These are phyloP conservation scores for Stentor coeruleus DNA, from an alignment of 73 alveolate species.

Conservation along the genomic window DNA sequence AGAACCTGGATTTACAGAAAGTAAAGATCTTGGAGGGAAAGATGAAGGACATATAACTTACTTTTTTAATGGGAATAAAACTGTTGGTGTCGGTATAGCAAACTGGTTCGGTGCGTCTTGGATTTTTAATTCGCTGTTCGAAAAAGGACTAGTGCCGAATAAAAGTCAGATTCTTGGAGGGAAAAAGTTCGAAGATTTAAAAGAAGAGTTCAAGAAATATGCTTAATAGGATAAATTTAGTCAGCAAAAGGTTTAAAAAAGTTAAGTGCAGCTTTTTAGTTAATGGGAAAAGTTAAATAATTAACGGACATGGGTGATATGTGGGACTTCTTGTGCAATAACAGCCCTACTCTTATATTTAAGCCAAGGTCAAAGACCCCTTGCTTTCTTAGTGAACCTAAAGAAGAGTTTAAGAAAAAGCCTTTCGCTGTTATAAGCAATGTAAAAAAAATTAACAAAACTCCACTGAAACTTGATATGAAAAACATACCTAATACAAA, in stretches of 20 bases:
- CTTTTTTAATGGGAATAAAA: slow-evolving; percentile 23
- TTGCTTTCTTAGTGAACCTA: too few species aligned
- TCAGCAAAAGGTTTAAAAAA: not conserved
- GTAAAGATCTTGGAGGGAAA: not conserved
- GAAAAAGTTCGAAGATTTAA: not conserved
- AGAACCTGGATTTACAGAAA: not conserved
- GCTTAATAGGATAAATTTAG: not conserved
- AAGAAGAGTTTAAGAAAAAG: too few species aligned
- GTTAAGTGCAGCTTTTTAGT: not conserved
- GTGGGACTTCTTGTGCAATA: not conserved
- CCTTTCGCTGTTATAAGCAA: too few species aligned
- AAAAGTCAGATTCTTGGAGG: not conserved
- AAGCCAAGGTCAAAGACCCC: too few species aligned
- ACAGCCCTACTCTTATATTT: not conserved
- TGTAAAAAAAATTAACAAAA: too few species aligned
- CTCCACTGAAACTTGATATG: too few species aligned
- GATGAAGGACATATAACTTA: slow-evolving; percentile 11
- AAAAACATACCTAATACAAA: too few species aligned
- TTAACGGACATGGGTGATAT: not conserved
- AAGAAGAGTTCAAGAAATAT: not conserved
- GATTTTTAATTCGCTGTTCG: not conserved
- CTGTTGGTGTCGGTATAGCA: slow-evolving; percentile 10
- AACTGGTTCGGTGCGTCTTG: slow-evolving; percentile 27
- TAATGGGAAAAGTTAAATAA: not conserved
- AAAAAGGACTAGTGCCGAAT: not conserved